A percentile compares a stretch with the other conserved stretches of the same genome.
Evolutionary conservation across 805 yeast genomes (phyloP).

Genomic region (Zygosaccharomyces pseudorouxii): DNA sequence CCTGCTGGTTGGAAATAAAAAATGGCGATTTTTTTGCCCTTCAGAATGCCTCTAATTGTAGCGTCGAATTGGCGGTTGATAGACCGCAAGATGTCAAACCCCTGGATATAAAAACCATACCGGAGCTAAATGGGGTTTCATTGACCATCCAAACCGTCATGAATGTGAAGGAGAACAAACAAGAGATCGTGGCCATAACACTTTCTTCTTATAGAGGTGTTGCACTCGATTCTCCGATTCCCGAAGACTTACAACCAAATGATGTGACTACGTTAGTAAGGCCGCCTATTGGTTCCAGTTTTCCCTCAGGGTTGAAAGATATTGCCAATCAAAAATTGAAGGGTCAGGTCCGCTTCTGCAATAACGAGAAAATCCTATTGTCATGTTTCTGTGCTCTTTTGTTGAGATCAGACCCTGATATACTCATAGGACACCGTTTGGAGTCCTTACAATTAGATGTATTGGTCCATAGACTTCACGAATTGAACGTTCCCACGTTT

Average conservation of each 20-base stretch:
- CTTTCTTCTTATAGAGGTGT: slow-evolving; percentile 64
- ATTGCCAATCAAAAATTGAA: slow-evolving; percentile 50
- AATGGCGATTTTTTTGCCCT: slow-evolving; percentile 56
- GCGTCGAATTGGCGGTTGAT: slow-evolving; percentile 61
- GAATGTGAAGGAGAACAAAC: slow-evolving; percentile 69
- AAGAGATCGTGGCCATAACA: slow-evolving; percentile 83
- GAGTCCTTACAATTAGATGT: slow-evolving; percentile 77
- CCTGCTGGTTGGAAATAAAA: slow-evolving; percentile 85
- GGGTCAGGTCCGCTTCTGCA: slow-evolving; percentile 51
- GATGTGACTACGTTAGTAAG: slow-evolving; percentile 69
- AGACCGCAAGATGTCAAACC: slow-evolving; percentile 47
- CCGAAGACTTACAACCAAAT: slow-evolving; percentile 55
- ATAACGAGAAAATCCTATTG: slow-evolving; percentile 69
- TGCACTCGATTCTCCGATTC: slow-evolving; percentile 71
- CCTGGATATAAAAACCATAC: slow-evolving; percentile 45
- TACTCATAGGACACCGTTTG: slow-evolving; percentile 79
- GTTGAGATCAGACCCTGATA: slow-evolving; percentile 84
- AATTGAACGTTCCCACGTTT: slow-evolving; percentile 69
- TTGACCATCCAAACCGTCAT: slow-evolving; percentile 75
- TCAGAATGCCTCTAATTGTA: slow-evolving; percentile 71
- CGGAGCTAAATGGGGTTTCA: slow-evolving; percentile 69
- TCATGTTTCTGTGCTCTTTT: slow-evolving; percentile 69
- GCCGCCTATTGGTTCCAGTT: slow-evolving; percentile 60
- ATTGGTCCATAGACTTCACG: slow-evolving; percentile 74
- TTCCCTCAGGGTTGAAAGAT: slow-evolving; percentile 73